Evolutionary conservation across 148 eudicot genomes (phyloP), one percentile per base, ranked within the genome.

Genomic region (Persicaria tinctoria): DNA sequence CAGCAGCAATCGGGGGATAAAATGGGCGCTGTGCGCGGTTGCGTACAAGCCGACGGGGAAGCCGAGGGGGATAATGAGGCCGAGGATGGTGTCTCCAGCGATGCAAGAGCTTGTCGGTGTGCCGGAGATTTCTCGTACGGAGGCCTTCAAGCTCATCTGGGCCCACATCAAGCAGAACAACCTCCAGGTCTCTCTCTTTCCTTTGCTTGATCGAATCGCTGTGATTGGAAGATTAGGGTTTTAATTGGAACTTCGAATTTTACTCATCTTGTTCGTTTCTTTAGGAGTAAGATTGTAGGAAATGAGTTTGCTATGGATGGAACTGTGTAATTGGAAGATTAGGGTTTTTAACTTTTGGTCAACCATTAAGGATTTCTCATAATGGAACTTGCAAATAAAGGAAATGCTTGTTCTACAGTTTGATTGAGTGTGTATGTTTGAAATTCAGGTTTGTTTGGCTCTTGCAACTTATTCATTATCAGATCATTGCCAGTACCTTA

Each of bases 51-150:
- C 73, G 51, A 75, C 79, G 73, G 77, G 87, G 78, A 86, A 86
- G 81, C 91, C 96, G 41, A 85, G 90, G 70, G 97, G 97, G 4
- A 89, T 93, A 48, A 89, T 82, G 91, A 85, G 87, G 82, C 97
- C 97, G 8, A 82, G 87, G 46, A 85, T 79, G 1, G 87, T 90
- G 0, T 85, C 91, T 16, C 84, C 85, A 32, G 96, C 83, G 56
- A 84, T 93, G 86, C 86, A 85, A 76, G 91, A 88, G 59, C 77
- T 92, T 1, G 93, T 89, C 13, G 97, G 97, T 50, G 83, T 78
- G 8, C 55, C 90, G 1, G 96, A 90, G 82, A 84, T 93, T 57
- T 83, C 96, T 57, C 86, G 96, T 23, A 87, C 96, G 16, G 82
- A 88, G 77, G 97, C 90, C 10, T 84, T 93, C 16, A 90, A 90